Conservation (phyloP, 2,329 filamentous ascomycete genomes). For the Fusarium subtropicale region DNA sequence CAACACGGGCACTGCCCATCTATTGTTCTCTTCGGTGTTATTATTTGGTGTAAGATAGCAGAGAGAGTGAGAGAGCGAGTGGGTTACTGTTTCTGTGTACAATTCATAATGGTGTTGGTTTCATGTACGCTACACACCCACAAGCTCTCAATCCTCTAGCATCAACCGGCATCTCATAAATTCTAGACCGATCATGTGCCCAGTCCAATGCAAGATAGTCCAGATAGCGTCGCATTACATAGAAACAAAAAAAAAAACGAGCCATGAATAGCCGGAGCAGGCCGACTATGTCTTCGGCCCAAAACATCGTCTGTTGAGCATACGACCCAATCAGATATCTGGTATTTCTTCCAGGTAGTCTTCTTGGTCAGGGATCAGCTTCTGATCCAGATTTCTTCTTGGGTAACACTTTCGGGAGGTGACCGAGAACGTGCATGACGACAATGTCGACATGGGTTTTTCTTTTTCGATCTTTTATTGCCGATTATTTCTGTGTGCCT, state of each 20-base stretch:
- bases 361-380: conserved; percentile 14
- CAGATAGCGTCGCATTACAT: conserved; percentile 18
- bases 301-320: conserved; percentile 21
- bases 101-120: neutral
- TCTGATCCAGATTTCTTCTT: conserved; percentile 7
- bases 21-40: conserved; percentile 6
- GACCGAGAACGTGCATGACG: conserved; percentile 37
- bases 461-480: neutral
- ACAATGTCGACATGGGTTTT: conserved; percentile 2
- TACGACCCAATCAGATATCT: conserved; percentile 15
- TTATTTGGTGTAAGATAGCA: conserved; percentile 21
- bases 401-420: conserved; percentile 38
- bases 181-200: conserved; percentile 34
- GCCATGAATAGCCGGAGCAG: conserved; percentile 33
- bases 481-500: conserved; percentile 10
- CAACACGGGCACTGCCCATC: conserved; percentile 14
- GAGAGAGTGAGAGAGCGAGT: neutral
- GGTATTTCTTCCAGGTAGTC: conserved; percentile 7
- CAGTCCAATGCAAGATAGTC: conserved; percentile 11
- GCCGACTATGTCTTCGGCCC: conserved; percentile 26
- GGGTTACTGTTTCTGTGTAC: neutral
- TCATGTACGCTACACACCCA: conserved; percentile 13
- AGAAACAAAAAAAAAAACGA: conserved; percentile 30
- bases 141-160: neutral
- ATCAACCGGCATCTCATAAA: conserved; percentile 20